Conservation (phyloP, 495 filamentous ascomycete genomes). For the Eremomyces bilateralis region DNA sequence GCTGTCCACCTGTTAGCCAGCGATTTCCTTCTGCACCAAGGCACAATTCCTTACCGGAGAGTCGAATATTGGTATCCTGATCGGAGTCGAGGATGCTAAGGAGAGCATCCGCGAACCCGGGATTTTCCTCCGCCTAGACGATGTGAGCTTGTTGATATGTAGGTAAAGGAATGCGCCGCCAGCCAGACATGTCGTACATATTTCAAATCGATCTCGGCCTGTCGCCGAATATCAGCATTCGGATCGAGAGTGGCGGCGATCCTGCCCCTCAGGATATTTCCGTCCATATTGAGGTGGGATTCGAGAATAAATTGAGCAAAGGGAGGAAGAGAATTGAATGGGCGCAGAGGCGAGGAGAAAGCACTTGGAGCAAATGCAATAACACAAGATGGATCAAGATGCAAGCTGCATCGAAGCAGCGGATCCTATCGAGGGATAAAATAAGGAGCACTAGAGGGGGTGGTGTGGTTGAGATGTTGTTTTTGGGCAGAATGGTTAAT, state of each 20-base stretch:
- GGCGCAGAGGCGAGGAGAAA: too few species aligned
- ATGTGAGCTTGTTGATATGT: not conserved
- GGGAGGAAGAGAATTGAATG: too few species aligned
- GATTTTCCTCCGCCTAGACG: conserved; percentile 56
- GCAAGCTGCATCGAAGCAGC: too few species aligned
- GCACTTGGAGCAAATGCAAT: too few species aligned
- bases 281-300: too few species aligned
- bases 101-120: conserved; percentile 76
- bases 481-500: too few species aligned
- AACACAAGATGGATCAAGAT: too few species aligned
- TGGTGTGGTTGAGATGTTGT: too few species aligned
- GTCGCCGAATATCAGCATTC: conserved; percentile 63
- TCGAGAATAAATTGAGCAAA: too few species aligned
- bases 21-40: not conserved
- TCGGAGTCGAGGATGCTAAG: conserved; percentile 78
- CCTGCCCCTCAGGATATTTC: conserved; percentile 47
- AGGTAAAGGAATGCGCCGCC: conserved; percentile 1
- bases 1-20: conserved; percentile 26
- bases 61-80: conserved; percentile 57
- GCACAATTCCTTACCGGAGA: conserved; percentile 48
- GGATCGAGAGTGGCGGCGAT: conserved; percentile 71
- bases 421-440: too few species aligned
- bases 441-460: too few species aligned
- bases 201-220: conserved; percentile 85
- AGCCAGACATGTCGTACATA: conserved; percentile 35